Conservation (phyloP, 805 yeast genomes). For the Metschnikowia drakensbergensis region DNA sequence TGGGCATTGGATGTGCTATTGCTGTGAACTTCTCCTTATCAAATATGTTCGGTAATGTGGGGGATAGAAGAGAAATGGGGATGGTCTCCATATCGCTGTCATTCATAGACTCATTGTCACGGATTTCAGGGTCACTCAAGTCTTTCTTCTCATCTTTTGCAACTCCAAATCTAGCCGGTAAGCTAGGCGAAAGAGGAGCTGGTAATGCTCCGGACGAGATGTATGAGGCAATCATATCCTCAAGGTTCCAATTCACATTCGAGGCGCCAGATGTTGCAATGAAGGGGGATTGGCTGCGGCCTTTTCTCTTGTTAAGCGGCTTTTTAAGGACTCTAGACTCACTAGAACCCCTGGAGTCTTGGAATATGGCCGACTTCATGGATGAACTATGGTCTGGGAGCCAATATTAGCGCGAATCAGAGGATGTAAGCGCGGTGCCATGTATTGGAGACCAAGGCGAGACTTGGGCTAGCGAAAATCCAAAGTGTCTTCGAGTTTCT, state of each 20-base stretch:
- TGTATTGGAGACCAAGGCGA: not conserved
- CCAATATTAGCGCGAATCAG: not conserved
- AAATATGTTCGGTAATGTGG: slow-evolving; percentile 32
- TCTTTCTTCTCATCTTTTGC: slow-evolving; percentile 1
- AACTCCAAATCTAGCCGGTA: slow-evolving; percentile 25
- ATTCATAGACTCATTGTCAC: slow-evolving; percentile 7
- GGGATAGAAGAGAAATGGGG: slow-evolving; percentile 31
- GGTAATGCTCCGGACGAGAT: slow-evolving; percentile 33
- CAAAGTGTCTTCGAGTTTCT: not conserved
- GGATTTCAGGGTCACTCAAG: slow-evolving; percentile 2
- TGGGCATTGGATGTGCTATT: slow-evolving; percentile 17
- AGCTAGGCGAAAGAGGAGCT: slow-evolving; percentile 37
- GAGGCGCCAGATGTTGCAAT: slow-evolving; percentile 6
- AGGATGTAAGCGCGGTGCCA: slow-evolving; percentile 2
- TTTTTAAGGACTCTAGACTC: slow-evolving; percentile 12
- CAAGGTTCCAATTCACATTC: slow-evolving; percentile 32
- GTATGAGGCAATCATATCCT: slow-evolving; percentile 35
- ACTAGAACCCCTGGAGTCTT: slow-evolving; percentile 10
- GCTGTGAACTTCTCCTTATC: slow-evolving; percentile 7
- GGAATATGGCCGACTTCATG: slow-evolving; percentile 21
- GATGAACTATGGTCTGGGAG: not conserved
- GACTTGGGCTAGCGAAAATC: not conserved
- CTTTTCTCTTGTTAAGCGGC: slow-evolving; percentile 7
- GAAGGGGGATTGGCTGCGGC: slow-evolving; percentile 13
- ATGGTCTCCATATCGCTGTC: slow-evolving; percentile 24